These are phyloP conservation scores for Thozetella sp. DNA, from an alignment of 495 filamentous ascomycete genomes.

Conservation along the genomic window DNA sequence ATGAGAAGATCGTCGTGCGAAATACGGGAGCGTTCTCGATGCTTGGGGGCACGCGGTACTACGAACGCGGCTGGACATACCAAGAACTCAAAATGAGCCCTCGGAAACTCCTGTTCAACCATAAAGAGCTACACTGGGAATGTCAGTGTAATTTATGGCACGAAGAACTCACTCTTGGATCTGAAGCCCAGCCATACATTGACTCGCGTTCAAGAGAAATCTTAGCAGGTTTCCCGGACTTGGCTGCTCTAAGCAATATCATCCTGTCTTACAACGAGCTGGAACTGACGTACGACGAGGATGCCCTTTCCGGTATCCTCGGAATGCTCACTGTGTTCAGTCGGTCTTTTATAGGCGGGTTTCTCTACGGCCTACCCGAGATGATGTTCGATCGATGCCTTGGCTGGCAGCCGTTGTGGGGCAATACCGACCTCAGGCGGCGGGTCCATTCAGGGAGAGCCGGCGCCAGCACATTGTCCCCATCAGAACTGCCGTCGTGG, in stretches of 20 bases:
- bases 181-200: slow-evolving; percentile 5
- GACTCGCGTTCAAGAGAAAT: neutral
- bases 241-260: neutral
- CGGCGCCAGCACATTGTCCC: neutral
- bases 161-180: slow-evolving; percentile 9
- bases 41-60: neutral
- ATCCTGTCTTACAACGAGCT: slow-evolving; percentile 16
- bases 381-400: slow-evolving; percentile 20
- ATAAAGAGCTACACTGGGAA: slow-evolving; percentile 20
- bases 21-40: neutral
- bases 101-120: slow-evolving; percentile 20
- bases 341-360: slow-evolving; percentile 16
- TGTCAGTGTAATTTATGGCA: slow-evolving; percentile 17
- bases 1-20: neutral
- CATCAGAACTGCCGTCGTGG: slow-evolving; percentile 21
- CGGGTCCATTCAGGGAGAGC: neutral
- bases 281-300: slow-evolving; percentile 11
- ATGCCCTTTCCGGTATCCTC: slow-evolving; percentile 17
- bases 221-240: slow-evolving; percentile 1
- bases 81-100: slow-evolving; percentile 25
- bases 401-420: slow-evolving; percentile 8
- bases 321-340: slow-evolving; percentile 14
- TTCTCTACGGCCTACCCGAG: slow-evolving; percentile 21
- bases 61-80: slow-evolving; percentile 27
- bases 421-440: slow-evolving; percentile 3